phyloP scores from a whole-genome alignment of 2,329 filamentous ascomycete genomes.

The Aureobasidium pullulans region DNA sequence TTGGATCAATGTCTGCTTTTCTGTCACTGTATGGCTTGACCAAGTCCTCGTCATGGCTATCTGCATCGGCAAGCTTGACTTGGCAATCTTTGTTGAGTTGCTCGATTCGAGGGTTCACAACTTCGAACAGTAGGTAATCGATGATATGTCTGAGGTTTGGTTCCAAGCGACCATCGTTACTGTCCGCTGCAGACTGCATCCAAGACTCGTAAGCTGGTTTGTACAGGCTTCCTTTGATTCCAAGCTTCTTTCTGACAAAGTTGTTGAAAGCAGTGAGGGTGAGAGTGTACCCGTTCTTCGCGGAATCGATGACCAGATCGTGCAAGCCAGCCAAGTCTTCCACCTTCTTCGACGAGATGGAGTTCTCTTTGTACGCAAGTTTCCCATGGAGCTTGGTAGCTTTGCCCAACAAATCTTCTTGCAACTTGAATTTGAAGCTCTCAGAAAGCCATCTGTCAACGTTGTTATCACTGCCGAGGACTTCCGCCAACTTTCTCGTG shows the following conservation, averaged over 20 bases:
- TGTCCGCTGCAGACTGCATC: constrained; percentile 16
- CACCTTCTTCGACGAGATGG: constrained; percentile 22
- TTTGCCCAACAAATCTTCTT: constrained; percentile 51
- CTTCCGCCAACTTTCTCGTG: constrained; percentile 38
- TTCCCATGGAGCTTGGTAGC: constrained; percentile 59
- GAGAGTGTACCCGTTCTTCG: constrained; percentile 44
- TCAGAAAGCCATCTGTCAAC: constrained; percentile 44
- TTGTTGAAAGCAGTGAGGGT: constrained; percentile 36
- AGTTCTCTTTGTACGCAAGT: constrained; percentile 47
- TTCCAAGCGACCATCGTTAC: constrained; percentile 9
- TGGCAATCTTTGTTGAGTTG: constrained; percentile 16
- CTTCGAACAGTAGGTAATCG: constrained; percentile 44
- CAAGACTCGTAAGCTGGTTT: constrained; percentile 28
- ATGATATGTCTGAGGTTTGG: constrained; percentile 44
- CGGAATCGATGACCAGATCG: constrained; percentile 39
- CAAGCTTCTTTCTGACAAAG: constrained; percentile 45
- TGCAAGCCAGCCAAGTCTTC: constrained; percentile 24
- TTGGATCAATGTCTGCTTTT: neutral
- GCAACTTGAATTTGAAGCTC: constrained; percentile 53
- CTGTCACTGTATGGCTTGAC: neutral
- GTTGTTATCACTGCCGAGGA: constrained; percentile 30
- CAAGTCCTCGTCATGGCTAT: neutral
- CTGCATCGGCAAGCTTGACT: neutral
- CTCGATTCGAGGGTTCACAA: constrained; percentile 20
- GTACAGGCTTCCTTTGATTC: constrained; percentile 44